These are phyloP conservation scores for Lasiosphaeria miniovina DNA, from an alignment of 495 filamentous ascomycete genomes.

Conservation along the genomic window DNA sequence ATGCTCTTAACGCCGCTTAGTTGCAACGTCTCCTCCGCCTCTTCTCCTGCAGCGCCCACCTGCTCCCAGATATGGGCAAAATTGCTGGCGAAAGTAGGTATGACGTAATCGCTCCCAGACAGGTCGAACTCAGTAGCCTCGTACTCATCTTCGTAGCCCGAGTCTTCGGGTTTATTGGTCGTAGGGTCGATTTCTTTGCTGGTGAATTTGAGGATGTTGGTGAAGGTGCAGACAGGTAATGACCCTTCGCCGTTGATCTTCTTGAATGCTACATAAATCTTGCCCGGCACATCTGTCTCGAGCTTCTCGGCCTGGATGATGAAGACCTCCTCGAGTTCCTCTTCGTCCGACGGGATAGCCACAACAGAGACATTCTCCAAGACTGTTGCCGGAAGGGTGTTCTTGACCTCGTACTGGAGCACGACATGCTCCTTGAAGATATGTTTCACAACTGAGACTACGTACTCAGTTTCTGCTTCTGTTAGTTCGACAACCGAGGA, in stretches of 20 bases:
- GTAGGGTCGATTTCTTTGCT: conserved; percentile 96
- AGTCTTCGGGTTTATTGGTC: conserved; percentile 88
- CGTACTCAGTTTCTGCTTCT: conserved; percentile 96
- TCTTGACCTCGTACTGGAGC: conserved; percentile 96
- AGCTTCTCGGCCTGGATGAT: conserved; percentile 85
- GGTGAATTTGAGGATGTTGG: conserved; percentile 92
- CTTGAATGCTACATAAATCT: conserved; percentile 93
- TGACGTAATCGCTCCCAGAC: conserved; percentile 85
- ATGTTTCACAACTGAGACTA: conserved; percentile 90
- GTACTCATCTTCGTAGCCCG: conserved; percentile 95
- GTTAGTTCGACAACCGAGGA: conserved; percentile 84
- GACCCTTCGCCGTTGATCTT: conserved; percentile 67
- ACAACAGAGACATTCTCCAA: conserved; percentile 88
- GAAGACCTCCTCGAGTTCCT: conserved; percentile 84
- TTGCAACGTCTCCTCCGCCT: conserved; percentile 88
- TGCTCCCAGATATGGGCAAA: conserved; percentile 98
- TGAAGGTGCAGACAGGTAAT: conserved; percentile 75
- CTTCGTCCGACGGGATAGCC: conserved; percentile 79
- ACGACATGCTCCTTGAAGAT: conserved; percentile 97
- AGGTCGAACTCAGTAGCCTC: conserved; percentile 94
- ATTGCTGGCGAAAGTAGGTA: conserved; percentile 88
- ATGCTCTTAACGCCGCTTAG: conserved; percentile 89
- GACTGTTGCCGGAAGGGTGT: conserved; percentile 87
- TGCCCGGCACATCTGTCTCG: conserved; percentile 76
- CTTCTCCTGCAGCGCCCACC: conserved; percentile 80